These are phyloP conservation scores for Shiraia sp. DNA, from an alignment of 2,329 filamentous ascomycete genomes.

Conservation along the genomic window DNA sequence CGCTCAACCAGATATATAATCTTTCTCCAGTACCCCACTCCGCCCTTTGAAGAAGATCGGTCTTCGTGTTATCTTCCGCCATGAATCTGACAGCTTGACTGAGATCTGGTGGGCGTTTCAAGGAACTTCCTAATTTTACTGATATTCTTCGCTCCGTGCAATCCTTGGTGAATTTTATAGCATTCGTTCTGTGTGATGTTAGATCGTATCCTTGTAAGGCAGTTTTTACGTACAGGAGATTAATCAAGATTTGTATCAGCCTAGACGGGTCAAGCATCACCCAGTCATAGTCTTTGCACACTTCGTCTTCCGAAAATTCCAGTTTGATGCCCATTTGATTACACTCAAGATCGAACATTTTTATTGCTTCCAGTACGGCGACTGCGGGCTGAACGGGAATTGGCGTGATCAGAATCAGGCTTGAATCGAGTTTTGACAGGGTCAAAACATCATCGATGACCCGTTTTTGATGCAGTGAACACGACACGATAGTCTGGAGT, in stretches of 20 bases:
- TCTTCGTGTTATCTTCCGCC: slow-evolving; percentile 3
- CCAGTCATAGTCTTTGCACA: slow-evolving; percentile 43
- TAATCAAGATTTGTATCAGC: slow-evolving; percentile 32
- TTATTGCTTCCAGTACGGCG: slow-evolving; percentile 29
- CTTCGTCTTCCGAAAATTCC: slow-evolving; percentile 43
- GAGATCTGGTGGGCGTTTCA: slow-evolving; percentile 13
- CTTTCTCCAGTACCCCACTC: slow-evolving; percentile 40
- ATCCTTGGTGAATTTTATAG: slow-evolving; percentile 44
- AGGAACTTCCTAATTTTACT: slow-evolving; percentile 43
- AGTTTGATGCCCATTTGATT: slow-evolving; percentile 43
- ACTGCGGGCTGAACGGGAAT: slow-evolving; percentile 22
- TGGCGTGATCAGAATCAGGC: slow-evolving; percentile 32
- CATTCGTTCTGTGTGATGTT: slow-evolving; percentile 30
- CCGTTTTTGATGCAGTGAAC: slow-evolving; percentile 46
- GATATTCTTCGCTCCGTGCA: slow-evolving; percentile 37
- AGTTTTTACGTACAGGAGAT: slow-evolving; percentile 27
- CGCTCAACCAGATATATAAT: slow-evolving; percentile 41
- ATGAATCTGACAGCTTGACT: slow-evolving; percentile 24
- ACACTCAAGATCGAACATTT: slow-evolving; percentile 36
- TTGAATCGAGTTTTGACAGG: slow-evolving; percentile 35
- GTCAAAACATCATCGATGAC: slow-evolving; percentile 49
- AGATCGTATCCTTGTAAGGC: slow-evolving; percentile 31
- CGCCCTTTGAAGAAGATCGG: slow-evolving; percentile 10
- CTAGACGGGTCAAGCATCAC: slow-evolving; percentile 35
- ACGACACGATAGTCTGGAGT: slow-evolving; percentile 38